Conservation (phyloP, 176 grass and related monocot species). For the Rhynchospora tenuis region DNA sequence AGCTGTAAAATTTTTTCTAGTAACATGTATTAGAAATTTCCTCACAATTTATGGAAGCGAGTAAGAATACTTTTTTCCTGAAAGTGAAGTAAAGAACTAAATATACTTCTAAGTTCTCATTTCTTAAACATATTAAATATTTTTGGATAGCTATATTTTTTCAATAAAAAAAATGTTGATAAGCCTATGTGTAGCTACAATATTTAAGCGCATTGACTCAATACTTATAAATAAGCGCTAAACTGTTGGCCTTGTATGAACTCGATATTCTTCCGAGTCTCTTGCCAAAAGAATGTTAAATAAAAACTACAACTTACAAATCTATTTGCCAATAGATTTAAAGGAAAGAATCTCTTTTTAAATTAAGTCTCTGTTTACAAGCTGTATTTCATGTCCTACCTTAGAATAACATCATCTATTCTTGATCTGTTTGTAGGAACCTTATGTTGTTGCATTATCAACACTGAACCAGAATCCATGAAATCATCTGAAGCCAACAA, state of each 20-base stretch:
- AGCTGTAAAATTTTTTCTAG: too few species aligned
- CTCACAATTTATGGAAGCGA: too few species aligned
- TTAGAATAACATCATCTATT: conserved; percentile 1
- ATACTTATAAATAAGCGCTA: neutral
- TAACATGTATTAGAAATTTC: too few species aligned
- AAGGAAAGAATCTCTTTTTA: neutral
- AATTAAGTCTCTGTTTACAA: neutral
- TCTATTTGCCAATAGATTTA: neutral
- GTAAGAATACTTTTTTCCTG: too few species aligned
- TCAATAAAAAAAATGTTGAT: too few species aligned
- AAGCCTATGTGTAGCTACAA: too few species aligned
- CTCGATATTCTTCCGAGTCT: neutral
- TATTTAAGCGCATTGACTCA: too few species aligned
- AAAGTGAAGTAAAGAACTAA: too few species aligned
- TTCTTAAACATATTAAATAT: too few species aligned
- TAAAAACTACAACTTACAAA: neutral
- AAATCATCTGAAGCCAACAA: conserved; percentile 65
- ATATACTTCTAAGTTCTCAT: too few species aligned
- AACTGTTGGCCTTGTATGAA: neutral
- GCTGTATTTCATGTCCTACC: neutral
- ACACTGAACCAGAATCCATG: conserved; percentile 40
- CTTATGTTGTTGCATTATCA: conserved; percentile 49
- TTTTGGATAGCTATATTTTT: too few species aligned
- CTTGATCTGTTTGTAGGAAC: neutral
- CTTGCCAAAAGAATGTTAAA: neutral